Evolutionary conservation across 2,329 filamentous ascomycete species (phyloP).

Genomic region (Colletotrichum spaethianum): DNA sequence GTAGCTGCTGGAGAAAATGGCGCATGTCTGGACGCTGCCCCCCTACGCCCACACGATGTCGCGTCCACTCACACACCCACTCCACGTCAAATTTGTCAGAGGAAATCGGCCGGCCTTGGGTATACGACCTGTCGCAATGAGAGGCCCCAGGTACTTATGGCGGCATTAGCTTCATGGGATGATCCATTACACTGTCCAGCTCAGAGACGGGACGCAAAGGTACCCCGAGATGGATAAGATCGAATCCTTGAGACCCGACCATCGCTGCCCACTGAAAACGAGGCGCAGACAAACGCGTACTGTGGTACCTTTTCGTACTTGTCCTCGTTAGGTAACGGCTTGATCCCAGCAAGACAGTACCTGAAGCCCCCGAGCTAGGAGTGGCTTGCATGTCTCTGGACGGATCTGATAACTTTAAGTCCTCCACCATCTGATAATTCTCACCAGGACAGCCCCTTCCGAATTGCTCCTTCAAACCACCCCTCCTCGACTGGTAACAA

Average conservation of each 20-base stretch:
- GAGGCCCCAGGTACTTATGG: slow-evolving; percentile 6
- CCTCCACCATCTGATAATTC: slow-evolving; percentile 42
- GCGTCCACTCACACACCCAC: slow-evolving; percentile 35
- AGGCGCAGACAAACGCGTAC: slow-evolving; percentile 31
- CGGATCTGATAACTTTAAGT: slow-evolving; percentile 45
- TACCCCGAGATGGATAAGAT: slow-evolving; percentile 9
- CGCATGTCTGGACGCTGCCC: slow-evolving; percentile 21
- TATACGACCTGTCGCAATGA: not conserved
- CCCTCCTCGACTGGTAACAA: not conserved
- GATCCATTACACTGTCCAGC: not conserved
- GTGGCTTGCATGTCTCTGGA: slow-evolving; percentile 34
- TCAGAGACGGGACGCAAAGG: slow-evolving; percentile 11
- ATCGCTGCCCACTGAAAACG: slow-evolving; percentile 18
- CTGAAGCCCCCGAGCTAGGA: slow-evolving; percentile 21
- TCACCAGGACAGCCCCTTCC: not conserved
- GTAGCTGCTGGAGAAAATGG: slow-evolving; percentile 33
- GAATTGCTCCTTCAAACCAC: slow-evolving; percentile 2
- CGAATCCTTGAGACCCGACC: not conserved
- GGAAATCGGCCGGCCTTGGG: slow-evolving; percentile 5
- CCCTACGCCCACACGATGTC: slow-evolving; percentile 11
- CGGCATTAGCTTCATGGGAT: slow-evolving; percentile 26
- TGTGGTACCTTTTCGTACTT: slow-evolving; percentile 16
- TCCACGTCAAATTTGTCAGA: slow-evolving; percentile 24
- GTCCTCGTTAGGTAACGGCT: slow-evolving; percentile 23
- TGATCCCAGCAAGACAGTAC: slow-evolving; percentile 19